Conservation (phyloP, 352 stramenopile genomes). For the Elongisporangium anandrum region DNA sequence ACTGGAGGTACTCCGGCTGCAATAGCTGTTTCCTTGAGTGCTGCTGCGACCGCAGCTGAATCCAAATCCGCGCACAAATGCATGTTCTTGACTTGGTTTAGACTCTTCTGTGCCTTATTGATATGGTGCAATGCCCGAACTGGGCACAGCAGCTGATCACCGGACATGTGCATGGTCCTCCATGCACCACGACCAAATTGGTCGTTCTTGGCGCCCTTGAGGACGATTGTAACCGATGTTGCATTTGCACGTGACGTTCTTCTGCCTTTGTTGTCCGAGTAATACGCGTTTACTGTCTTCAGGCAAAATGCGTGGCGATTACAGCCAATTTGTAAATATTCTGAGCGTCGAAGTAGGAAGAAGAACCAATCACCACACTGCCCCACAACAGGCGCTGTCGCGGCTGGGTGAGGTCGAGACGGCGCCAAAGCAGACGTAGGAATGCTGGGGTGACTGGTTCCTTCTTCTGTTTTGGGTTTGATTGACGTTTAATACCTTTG, state of each 20-base stretch:
- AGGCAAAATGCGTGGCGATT: neutral
- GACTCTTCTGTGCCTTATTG: neutral
- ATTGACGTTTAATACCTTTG: constrained; percentile 3
- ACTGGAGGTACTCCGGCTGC: neutral
- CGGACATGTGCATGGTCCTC: neutral
- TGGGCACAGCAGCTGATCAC: neutral
- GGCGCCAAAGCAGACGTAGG: constrained; percentile 5
- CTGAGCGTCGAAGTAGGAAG: constrained; percentile 10
- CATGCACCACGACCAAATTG: neutral
- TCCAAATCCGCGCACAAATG: constrained; percentile 8
- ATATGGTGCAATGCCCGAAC: neutral
- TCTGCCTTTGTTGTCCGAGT: neutral
- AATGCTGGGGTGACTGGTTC: constrained; percentile 4
- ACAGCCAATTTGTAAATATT: neutral
- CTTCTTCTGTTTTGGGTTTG: too few relatives aligned
- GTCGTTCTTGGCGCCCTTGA: neutral
- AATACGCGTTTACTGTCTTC: neutral
- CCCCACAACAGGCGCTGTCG: constrained; percentile 7
- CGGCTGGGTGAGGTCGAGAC: constrained; percentile 5
- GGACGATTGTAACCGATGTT: neutral
- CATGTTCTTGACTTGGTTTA: neutral
- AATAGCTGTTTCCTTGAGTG: neutral
- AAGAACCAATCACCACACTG: constrained; percentile 10
- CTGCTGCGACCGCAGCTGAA: constrained; percentile 1
- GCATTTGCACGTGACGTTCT: neutral